Conservation (phyloP, 495 filamentous ascomycete genomes). For the Penicillium atrosanguineum region DNA sequence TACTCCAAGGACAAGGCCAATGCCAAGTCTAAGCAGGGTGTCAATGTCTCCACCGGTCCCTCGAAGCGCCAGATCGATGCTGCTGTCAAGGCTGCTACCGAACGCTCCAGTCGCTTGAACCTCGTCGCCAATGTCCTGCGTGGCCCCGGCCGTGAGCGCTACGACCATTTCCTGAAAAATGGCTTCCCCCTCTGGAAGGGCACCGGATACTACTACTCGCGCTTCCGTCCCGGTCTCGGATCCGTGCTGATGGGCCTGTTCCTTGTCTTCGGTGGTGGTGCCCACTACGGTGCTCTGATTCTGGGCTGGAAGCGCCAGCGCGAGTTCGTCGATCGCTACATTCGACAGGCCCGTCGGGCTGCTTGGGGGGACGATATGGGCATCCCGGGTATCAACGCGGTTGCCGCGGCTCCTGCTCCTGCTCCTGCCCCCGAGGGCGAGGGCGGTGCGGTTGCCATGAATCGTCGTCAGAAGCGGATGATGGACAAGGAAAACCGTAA, state of each 20-base stretch:
- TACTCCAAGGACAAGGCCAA: constrained; percentile 60
- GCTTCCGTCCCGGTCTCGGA: constrained; percentile 86
- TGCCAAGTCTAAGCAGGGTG: constrained; percentile 56
- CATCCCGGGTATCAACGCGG: constrained; percentile 62
- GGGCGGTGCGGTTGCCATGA: constrained; percentile 57
- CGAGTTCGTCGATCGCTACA: constrained; percentile 87
- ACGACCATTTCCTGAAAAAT: constrained; percentile 91
- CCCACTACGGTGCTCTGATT: constrained; percentile 80
- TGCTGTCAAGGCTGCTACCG: constrained; percentile 72
- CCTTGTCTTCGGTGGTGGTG: constrained; percentile 75
- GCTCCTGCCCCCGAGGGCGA: constrained; percentile 40
- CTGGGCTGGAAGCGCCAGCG: constrained; percentile 84
- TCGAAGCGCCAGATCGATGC: constrained; percentile 67
- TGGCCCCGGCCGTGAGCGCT: constrained; percentile 75
- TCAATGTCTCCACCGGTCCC: constrained; percentile 68
- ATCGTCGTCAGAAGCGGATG: constrained; percentile 82
- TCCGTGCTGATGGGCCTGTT: constrained; percentile 83
- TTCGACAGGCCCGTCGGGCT: constrained; percentile 79
- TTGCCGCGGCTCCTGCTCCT: constrained; percentile 31
- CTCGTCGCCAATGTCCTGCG: constrained; percentile 82
- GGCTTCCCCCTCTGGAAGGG: constrained; percentile 96
- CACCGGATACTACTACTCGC: constrained; percentile 95
- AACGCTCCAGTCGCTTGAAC: constrained; percentile 77
- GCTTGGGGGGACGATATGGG: constrained; percentile 83
- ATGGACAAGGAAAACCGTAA: constrained; percentile 79